Percentiles rank a stretch among this genome's conserved stretches.
Conservation (phyloP, 371 early-diverging fungal genomes). For the Gilbertella persicaria region DNA sequence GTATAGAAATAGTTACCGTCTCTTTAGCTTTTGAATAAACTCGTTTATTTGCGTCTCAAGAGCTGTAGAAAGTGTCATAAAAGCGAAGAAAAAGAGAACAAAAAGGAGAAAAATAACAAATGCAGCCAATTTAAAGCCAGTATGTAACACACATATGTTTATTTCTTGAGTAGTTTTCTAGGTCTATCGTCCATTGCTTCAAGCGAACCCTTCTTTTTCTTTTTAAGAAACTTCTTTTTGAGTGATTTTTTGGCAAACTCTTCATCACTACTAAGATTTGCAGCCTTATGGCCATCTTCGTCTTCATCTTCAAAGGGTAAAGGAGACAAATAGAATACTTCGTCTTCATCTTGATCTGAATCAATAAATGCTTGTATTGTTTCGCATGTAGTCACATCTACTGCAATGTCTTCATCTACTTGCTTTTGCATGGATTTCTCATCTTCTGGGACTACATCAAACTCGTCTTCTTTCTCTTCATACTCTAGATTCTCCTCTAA, state of each 20-base stretch:
- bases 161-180: slow-evolving; percentile 17
- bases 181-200: slow-evolving; percentile 11
- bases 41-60: slow-evolving; percentile 50
- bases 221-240: slow-evolving; percentile 9
- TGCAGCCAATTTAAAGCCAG: too few relatives aligned
- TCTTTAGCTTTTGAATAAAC: slow-evolving; percentile 56
- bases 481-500: slow-evolving; percentile 92
- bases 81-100: too few relatives aligned
- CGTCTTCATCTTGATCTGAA: slow-evolving; percentile 60
- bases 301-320: slow-evolving; percentile 17
- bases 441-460: slow-evolving; percentile 76
- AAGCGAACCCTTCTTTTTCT: slow-evolving; percentile 10
- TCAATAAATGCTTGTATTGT: slow-evolving; percentile 68
- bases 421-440: slow-evolving; percentile 45
- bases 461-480: slow-evolving; percentile 91
- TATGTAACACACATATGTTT: too few relatives aligned
- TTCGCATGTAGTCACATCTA: slow-evolving; percentile 66
- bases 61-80: slow-evolving; percentile 33
- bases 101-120: too few relatives aligned
- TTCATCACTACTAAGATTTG: slow-evolving; percentile 11
- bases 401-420: slow-evolving; percentile 58
- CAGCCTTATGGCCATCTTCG: neutral
- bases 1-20: slow-evolving; percentile 62
- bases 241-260: slow-evolving; percentile 13
- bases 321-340: slow-evolving; percentile 37